Base-by-base conservation (phyloP, 352 stramenopile genomes). In the Peronospora destructor region DNA sequence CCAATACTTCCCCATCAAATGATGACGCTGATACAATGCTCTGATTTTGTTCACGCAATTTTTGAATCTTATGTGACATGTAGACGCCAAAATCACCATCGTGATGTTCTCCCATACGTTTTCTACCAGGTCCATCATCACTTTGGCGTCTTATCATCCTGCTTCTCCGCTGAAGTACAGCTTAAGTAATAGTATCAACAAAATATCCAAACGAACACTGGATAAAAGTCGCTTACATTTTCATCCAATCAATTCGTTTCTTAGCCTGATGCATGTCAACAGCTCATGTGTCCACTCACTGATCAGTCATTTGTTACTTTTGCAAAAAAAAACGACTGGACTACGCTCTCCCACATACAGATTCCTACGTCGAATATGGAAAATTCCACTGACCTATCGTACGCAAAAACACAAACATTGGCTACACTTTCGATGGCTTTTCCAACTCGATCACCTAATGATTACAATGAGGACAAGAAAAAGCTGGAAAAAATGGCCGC, bases 401-500 rank as follows among this genome's bases (percentile, higher is more conserved):
- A 12, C 33, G 11, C 32, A 37, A 9, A 55, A 63, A 16, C 48
- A 56, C 11, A 42, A 64, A 49, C 30, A 14, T 59, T 89, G 4
- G 37, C 71, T n/a, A 48, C 56, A 33, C 68, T 92, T 35, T 85
- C 73, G 37, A 84, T 84, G 78, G 69, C 75, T 50, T 60, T 91
- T 25, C 64, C 76, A 3, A 68, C 70, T 12, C 79, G 79, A 12
- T 50, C 49, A 8, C 40, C 51, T 4, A 76, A 85, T 46, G 82
- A 95, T 65, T 63, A 86, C 49, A 59, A 78, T 0, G 71, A 90
- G 26, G 79, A 95, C 64, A 63, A 69, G 21, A 73, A 71, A 6
- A 94, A 91, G 64, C 72, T 95, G 23, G 56, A 84, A 39, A 95
- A 95, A 69, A 98, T 98, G 94, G 87, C 87, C n/a, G 73, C 73